Base-by-base conservation (phyloP, 495 filamentous ascomycete genomes). In the Pyrenula massariospora region DNA sequence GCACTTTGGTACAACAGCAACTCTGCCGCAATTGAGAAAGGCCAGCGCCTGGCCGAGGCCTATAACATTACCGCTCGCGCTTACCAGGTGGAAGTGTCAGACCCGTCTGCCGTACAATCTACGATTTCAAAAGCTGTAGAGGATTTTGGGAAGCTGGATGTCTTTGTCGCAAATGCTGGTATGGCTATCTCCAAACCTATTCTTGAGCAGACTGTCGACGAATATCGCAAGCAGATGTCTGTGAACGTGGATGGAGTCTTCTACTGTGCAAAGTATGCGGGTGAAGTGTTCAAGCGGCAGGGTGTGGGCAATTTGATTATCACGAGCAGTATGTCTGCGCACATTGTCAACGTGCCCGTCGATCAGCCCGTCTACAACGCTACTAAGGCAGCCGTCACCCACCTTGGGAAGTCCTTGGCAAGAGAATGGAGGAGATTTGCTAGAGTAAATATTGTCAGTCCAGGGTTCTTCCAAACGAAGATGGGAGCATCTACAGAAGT, bases 1-100 rank as follows among this genome's bases (percentile, higher is more conserved):
- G 89, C 87, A 2, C 82, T 95, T 25, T 92, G 87, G 85, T 95
- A 90, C 63, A 89, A 90, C 65, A 81, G 75, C 66, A 91, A 93
- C 70, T 77, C 78, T 63, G 83, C 86, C 59, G 84, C 85, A 8
- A 58, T 83, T 48, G 78, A 85, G 21, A 72, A 68, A 22, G 63
- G 68, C 1, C 48, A 69, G 54, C 42, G 54, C 1, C 42, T 78
- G 20, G 66, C 68, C 0, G 57, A 63, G 48, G 53, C 54, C 10
- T 67, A 74, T 48, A 61, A 60, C 15, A 53, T 78, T 10, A 72
- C 65, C 55, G 62, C 67, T 1, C 57, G 61, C 49, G 67, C 73
- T 12, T 73, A 70, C 53, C 68, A 69, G 25, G 73, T 73, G 31
- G 72, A 77, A 66, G 75, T 80, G 23, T 76, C 73, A 24, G 63